phyloP scores from a whole-genome alignment of 2,329 filamentous ascomycete genomes.

The Ophiostoma australiae region DNA sequence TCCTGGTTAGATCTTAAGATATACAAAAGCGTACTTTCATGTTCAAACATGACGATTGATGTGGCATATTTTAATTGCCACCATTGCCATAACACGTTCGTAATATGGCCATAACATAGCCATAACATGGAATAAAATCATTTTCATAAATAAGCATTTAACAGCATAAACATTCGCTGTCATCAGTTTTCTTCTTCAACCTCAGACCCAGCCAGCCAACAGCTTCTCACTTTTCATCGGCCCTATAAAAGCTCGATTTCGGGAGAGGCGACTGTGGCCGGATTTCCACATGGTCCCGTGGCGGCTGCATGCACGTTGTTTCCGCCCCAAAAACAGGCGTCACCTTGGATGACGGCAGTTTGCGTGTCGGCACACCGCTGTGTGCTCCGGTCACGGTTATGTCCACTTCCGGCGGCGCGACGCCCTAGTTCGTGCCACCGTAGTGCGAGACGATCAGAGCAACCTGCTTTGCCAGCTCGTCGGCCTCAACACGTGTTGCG shows the following conservation, averaged over 20 bases:
- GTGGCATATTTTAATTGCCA: neutral
- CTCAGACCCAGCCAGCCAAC: neutral
- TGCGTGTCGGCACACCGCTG: neutral
- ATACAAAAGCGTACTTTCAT: slow-evolving; percentile 1
- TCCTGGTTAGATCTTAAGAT: neutral
- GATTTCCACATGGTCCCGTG: neutral
- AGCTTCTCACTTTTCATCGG: neutral
- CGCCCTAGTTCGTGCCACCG: slow-evolving; percentile 32
- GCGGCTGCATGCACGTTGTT: neutral
- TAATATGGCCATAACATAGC: too few species aligned
- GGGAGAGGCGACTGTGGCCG: neutral
- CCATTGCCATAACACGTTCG: too few species aligned
- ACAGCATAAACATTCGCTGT: neutral
- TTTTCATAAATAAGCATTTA: neutral
- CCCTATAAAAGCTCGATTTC: neutral
- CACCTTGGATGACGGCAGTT: neutral
- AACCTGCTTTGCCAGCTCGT: slow-evolving; percentile 83
- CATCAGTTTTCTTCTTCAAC: neutral
- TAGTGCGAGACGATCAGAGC: slow-evolving; percentile 66
- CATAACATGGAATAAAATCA: neutral
- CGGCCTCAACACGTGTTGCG: slow-evolving; percentile 79
- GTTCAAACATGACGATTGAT: neutral
- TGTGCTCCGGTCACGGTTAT: neutral
- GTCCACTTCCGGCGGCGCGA: neutral
- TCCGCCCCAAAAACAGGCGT: neutral